These are phyloP conservation scores for Acanthamoeba castellanii DNA, from an alignment of 208 protist species.

Conservation along the genomic window DNA sequence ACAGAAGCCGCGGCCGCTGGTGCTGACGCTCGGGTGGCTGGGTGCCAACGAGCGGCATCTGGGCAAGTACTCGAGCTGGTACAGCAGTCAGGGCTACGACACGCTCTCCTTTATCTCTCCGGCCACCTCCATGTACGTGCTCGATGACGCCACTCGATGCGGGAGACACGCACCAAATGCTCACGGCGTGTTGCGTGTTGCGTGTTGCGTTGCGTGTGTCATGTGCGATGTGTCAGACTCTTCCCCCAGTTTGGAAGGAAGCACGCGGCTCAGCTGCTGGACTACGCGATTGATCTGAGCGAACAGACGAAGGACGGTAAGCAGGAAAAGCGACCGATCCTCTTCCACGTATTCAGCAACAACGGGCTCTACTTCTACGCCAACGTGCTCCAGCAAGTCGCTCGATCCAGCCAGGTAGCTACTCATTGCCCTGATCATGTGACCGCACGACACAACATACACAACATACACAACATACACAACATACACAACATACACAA, in stretches of 20 bases:
- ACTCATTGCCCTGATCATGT: not conserved
- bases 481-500: not conserved
- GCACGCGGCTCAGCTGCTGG: constrained; percentile 12
- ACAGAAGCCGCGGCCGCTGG: not conserved
- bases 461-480: not conserved
- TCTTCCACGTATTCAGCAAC: constrained; percentile 64
- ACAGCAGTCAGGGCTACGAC: constrained; percentile 67
- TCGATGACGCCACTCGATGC: not conserved
- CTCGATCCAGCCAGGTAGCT: not conserved
- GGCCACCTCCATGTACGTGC: not conserved
- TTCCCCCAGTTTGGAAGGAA: constrained; percentile 6
- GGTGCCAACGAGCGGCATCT: constrained; percentile 41
- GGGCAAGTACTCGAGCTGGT: constrained; percentile 57
- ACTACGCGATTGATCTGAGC: constrained; percentile 1
- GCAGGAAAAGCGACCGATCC: not conserved
- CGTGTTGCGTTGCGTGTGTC: not conserved
- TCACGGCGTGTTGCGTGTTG: not conserved
- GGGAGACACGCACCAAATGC: not conserved
- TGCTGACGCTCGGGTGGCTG: constrained; percentile 22
- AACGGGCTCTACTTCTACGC: constrained; percentile 61
- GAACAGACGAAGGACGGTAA: constrained; percentile 4
- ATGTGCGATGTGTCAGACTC: not conserved
- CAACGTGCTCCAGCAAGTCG: constrained; percentile 11
- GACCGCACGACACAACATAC: not conserved
- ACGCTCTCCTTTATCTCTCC: constrained; percentile 58